Percentiles rank a stretch among this genome's conserved stretches.
Evolutionary conservation across 495 filamentous ascomycete genomes (phyloP).

Genomic region (Eremomyces bilateralis): DNA sequence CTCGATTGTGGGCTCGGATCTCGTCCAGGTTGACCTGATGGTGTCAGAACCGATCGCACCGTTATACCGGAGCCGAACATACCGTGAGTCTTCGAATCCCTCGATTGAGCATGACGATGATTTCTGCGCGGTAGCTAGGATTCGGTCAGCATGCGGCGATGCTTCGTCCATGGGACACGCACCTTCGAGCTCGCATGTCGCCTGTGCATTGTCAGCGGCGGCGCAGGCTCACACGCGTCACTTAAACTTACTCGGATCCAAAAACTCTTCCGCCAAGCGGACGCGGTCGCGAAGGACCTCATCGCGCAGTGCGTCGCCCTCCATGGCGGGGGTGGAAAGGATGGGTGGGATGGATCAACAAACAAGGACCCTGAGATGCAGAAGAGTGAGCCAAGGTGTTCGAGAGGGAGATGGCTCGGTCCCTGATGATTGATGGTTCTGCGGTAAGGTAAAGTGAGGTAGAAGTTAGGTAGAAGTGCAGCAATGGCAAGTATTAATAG

Average conservation of each 20-base stretch:
- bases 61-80: neutral
- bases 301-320: conserved; percentile 42
- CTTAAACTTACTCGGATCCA: conserved; percentile 51
- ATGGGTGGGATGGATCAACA: too few relatives aligned
- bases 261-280: conserved; percentile 60
- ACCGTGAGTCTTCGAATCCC: conserved; percentile 48
- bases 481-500: too few relatives aligned
- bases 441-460: too few relatives aligned
- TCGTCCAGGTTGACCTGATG: conserved; percentile 77
- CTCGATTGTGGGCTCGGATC: conserved; percentile 70
- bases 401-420: too few relatives aligned
- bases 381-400: too few relatives aligned
- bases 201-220: conserved; percentile 20
- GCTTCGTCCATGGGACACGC: conserved; percentile 18
- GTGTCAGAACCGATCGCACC: neutral
- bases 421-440: too few relatives aligned
- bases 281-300: conserved; percentile 63
- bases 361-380: too few relatives aligned
- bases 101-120: conserved; percentile 82
- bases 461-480: too few relatives aligned
- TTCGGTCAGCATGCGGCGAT: conserved; percentile 9
- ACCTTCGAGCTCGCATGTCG: conserved; percentile 39
- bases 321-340: too few relatives aligned
- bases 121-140: conserved; percentile 63
- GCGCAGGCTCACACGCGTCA: conserved; percentile 2